Percentiles rank a stretch among this genome's conserved stretches.
Conservation (phyloP, 805 yeast species). For the Maudiozyma bulderi region DNA sequence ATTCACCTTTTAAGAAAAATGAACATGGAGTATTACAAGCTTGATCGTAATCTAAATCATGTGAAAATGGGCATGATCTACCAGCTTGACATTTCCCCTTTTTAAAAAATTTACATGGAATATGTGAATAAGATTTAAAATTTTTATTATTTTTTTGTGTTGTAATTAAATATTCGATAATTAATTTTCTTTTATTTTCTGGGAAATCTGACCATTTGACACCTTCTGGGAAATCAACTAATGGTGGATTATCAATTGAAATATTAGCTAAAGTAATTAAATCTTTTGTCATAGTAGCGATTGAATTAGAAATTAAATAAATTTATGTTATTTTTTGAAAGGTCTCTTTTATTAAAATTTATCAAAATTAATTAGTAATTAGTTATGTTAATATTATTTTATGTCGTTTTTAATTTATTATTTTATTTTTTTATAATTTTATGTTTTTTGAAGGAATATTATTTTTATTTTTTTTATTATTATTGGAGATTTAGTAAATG, state of each 20-base stretch:
- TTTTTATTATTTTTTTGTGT: slow-evolving; percentile 19
- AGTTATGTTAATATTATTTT: no score
- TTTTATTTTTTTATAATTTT: no score
- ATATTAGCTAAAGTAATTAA: background rate
- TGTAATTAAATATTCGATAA: slow-evolving; percentile 20
- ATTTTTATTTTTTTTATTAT: no score
- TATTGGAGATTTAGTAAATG: no score
- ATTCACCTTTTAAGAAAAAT: slow-evolving; percentile 92
- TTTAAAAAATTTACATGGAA: slow-evolving; percentile 87
- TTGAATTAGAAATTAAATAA: background rate
- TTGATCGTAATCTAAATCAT: slow-evolving; percentile 48
- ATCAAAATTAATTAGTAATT: no score
- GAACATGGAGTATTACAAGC: slow-evolving; percentile 50
- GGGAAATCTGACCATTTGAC: slow-evolving; percentile 7
- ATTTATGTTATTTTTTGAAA: background rate
- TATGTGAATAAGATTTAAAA: slow-evolving; percentile 47
- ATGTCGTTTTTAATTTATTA: no score
- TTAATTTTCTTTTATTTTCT: slow-evolving; percentile 20
- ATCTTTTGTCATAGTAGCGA: background rate
- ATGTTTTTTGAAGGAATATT: no score
- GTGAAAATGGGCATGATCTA: slow-evolving; percentile 82
- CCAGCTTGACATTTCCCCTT: slow-evolving; percentile 98
- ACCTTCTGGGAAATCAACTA: background rate
- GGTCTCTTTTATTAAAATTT: no score
- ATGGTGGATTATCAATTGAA: background rate